Evolutionary conservation across 139 green algal genomes (phyloP), one percentile per base, ranked within the genome.

Genomic region (Chlamydomonas incerta): DNA sequence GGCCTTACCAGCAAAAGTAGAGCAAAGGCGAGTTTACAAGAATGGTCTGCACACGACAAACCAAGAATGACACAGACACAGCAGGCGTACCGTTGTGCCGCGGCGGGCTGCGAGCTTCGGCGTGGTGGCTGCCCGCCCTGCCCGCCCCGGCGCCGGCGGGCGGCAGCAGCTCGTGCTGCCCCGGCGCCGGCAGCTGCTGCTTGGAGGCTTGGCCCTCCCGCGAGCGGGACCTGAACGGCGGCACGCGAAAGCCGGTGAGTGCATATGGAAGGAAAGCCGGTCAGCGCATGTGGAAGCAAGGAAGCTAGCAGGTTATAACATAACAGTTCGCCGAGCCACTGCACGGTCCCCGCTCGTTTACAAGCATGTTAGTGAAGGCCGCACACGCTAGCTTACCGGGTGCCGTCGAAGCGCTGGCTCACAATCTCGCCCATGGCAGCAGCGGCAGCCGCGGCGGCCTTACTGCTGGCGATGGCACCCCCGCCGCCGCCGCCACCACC

Each of bases 121-220:
- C 68, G 31, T 34, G 29, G 34, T 68, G 66, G 65, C 60, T 76
- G 33, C 26, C 50, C 31, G 28, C 34, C 20, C 17, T 29, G 35
- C 68, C 77, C 29, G 33, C 47, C 31, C 50, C 79, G 9, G 31
- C 55, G 9, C 55, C 67, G 24, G 83, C 66, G 33, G 58, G 31
- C 26, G 33, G 50, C 17, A 24, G 41, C 13, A 13, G 31, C 50
- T 8, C 9, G 8, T 21, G 29, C 1, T 21, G 26, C 63, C 8
- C n/a, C 9, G n/a, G n/a, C 29, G 63, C n/a, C 13, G 13, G 26
- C 23, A 31, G 79, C 63, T 60, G 47, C 65, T 75, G 79, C 79
- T 85, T 85, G 31, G 79, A 85, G 9, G 79, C 79, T 47, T 75
- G 79, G 20, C 79, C 79, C 50, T 85, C 65, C 18, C 65, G 60